Base-by-base conservation (phyloP, 495 filamentous ascomycete species). In the Chaetomium cochliodes region DNA sequence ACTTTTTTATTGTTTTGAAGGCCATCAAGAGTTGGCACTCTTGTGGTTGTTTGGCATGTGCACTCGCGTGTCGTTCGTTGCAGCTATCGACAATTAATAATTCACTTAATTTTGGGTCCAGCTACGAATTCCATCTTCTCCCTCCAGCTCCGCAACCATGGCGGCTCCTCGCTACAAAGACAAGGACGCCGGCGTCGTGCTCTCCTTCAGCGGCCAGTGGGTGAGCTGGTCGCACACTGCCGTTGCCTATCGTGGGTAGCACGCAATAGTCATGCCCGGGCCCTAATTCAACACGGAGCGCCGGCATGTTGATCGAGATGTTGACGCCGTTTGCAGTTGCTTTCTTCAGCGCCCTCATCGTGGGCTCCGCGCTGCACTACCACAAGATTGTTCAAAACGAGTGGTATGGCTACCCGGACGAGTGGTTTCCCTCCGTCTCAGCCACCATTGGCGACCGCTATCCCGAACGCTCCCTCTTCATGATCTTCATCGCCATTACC, bases 371-470 rank as follows among this genome's bases (percentile, higher is more conserved):
- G 58, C 80, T 99, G 54, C 96, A 99, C 78, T 97, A 93, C 77
- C 86, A 88, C 68, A 98, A 98, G 82, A 99, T 99, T 61, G 96
- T 99, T 22, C 82, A 96, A 76, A 99, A 99, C 75, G 91, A 99
- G 79, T 89, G 94, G 79, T 97, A 90, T 78, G 90, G 96, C 70
- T 99, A 97, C 77, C 96, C 96, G 2, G 81, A 96, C 47, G 96
- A 99, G 84, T 99, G 96, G 96, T 98, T 99, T 68, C 96, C 96
- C 46, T 99, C 96, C 25, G 96, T 99, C 28, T 97, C 93, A 33
- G 87, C 96, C 16, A 97, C 96, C n/a, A 99, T 99, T 75, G 96
- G 96, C 65, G 96, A 99, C 70, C 88, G 94, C 39, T 98, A 98
- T 73, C 96, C 96, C 33, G 96, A 99, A 75, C 88, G 96, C 53